These are phyloP conservation scores for Macrocystidia cucumis DNA, from an alignment of 1,284 basidiomycete species.

Conservation along the genomic window DNA sequence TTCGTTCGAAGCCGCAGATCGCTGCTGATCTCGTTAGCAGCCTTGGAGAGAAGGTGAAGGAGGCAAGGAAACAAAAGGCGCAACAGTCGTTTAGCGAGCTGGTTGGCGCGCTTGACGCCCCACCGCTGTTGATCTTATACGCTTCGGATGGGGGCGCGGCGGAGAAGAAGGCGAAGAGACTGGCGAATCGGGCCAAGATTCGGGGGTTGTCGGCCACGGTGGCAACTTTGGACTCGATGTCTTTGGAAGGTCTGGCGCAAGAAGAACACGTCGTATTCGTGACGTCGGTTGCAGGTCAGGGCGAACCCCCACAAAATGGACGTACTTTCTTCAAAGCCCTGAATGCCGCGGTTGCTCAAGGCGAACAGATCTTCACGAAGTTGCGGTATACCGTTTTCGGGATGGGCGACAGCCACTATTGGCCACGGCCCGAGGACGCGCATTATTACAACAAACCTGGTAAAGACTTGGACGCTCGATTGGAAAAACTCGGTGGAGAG, in stretches of 20 bases:
- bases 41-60: conserved; percentile 79
- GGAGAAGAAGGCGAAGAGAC: conserved; percentile 92
- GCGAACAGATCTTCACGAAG: conserved; percentile 49
- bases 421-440: conserved; percentile 94
- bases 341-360: conserved; percentile 55
- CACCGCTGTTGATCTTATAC: conserved; percentile 84
- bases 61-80: conserved; percentile 79
- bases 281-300: conserved; percentile 97
- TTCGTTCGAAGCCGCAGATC: conserved; percentile 73
- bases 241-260: conserved; percentile 65
- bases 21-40: conserved; percentile 82
- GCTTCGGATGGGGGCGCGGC: conserved; percentile 94
- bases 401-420: conserved; percentile 99
- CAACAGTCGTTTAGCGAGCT: conserved; percentile 85
- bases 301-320: conserved; percentile 96
- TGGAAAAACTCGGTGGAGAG: conserved; percentile 72
- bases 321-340: conserved; percentile 86
- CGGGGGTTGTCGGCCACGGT: conserved; percentile 78
- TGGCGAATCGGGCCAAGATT: conserved; percentile 78
- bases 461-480: conserved; percentile 81
- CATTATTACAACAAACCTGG: conserved; percentile 98
- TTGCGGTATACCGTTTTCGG: conserved; percentile 84
- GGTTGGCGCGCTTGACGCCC: conserved; percentile 82
- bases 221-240: conserved; percentile 70
- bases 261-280: conserved; percentile 87